These are phyloP conservation scores for Carex myosuroides DNA, from an alignment of 176 grass and related monocot species.

Conservation along the genomic window DNA sequence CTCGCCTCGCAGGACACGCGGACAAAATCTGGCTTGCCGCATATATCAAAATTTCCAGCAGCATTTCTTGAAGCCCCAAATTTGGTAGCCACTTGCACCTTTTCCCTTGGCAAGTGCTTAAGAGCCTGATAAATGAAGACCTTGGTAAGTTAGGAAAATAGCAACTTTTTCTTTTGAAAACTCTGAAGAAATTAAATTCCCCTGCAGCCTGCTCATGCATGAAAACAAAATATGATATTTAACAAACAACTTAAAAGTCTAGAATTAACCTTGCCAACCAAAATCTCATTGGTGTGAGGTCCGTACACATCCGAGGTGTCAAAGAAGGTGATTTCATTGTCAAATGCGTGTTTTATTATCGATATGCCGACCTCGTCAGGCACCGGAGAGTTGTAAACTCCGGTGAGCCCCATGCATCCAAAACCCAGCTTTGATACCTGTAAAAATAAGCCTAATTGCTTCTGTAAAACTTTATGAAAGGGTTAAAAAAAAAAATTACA, in stretches of 20 bases:
- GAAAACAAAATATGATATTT: not conserved
- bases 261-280: constrained; percentile 31
- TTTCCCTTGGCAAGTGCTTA: not conserved
- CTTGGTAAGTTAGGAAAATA: not conserved
- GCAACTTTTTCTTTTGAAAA: not conserved
- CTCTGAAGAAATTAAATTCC: no score
- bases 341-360: constrained; percentile 29
- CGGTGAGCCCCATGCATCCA: constrained; percentile 40
- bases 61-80: not conserved
- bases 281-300: constrained; percentile 29
- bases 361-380: constrained; percentile 23
- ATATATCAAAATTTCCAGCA: not conserved
- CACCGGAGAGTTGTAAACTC: constrained; percentile 11
- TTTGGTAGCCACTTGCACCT: constrained; percentile 45
- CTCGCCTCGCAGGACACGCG: constrained; percentile 38
- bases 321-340: constrained; percentile 31
- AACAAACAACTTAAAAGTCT: not conserved
- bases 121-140: constrained; percentile 22
- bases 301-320: constrained; percentile 45
- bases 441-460: not conserved
- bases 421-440: constrained; percentile 35
- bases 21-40: constrained; percentile 38
- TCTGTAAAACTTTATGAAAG: not conserved
- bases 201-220: no score
- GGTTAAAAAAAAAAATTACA: no score